phyloP scores from a whole-genome alignment of 2,329 filamentous ascomycete genomes.

The Pseudovirgaria hyperparasitica region DNA sequence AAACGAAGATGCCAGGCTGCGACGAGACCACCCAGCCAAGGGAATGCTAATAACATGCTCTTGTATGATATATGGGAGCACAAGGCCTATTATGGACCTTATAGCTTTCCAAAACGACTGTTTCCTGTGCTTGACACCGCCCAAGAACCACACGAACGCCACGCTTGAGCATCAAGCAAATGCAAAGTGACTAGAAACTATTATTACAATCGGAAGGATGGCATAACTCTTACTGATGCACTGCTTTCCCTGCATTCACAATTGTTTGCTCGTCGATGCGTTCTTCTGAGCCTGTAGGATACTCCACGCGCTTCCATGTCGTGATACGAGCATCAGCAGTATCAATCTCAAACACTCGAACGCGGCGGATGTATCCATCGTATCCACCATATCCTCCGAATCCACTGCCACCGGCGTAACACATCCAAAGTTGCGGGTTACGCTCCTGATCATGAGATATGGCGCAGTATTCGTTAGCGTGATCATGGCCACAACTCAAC shows the following conservation, averaged over 20 bases:
- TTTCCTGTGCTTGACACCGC: too few species aligned
- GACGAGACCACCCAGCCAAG: too few species aligned
- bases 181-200: too few species aligned
- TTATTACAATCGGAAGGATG: too few species aligned
- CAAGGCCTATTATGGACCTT: too few species aligned
- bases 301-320: slow-evolving; percentile 86
- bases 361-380: slow-evolving; percentile 66
- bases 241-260: slow-evolving; percentile 44
- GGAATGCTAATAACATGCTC: too few species aligned
- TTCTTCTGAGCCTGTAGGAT: slow-evolving; percentile 38
- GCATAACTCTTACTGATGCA: slow-evolving; percentile 15
- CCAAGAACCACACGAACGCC: too few species aligned
- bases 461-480: slow-evolving; percentile 93
- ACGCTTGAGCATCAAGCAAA: too few species aligned
- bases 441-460: slow-evolving; percentile 39
- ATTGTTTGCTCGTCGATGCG: slow-evolving; percentile 48
- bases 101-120: too few species aligned
- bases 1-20: too few species aligned
- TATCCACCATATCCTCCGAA: slow-evolving; percentile 96
- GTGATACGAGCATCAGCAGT: slow-evolving; percentile 78
- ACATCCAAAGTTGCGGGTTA: slow-evolving; percentile 74
- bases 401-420: slow-evolving; percentile 81
- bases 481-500: slow-evolving; percentile 89
- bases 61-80: too few species aligned
- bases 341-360: slow-evolving; percentile 87